Percentiles rank a stretch among this genome's conserved stretches.
phyloP scores from a whole-genome alignment of 1,284 basidiomycete genomes.

The Malassezia obtusa region DNA sequence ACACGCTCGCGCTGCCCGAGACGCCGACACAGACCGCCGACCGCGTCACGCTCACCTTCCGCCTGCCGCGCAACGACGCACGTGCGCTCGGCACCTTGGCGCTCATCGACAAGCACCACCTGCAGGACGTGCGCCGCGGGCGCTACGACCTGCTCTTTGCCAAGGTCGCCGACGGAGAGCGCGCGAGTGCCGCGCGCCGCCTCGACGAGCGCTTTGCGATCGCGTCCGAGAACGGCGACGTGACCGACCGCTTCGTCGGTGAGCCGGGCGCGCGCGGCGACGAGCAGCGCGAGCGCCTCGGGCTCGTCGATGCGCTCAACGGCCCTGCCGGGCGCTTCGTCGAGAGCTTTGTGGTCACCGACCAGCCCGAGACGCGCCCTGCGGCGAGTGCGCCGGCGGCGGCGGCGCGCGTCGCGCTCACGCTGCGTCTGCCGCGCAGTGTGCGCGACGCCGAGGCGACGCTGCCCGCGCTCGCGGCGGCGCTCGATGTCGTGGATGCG shows the following conservation, averaged over 20 bases:
- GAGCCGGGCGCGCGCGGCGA: conserved; percentile 35
- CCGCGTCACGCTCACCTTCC: conserved; percentile 31
- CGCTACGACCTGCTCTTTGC: conserved; percentile 43
- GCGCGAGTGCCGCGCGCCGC: conserved; percentile 24
- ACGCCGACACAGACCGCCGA: conserved; percentile 25
- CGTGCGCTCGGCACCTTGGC: conserved; percentile 37
- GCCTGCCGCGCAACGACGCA: conserved; percentile 25
- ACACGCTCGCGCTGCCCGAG: conserved; percentile 24
- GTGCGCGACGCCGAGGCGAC: conserved; percentile 16
- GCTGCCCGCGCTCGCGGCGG: conserved; percentile 31
- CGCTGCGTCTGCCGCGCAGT: conserved; percentile 28
- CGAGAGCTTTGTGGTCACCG: conserved; percentile 38
- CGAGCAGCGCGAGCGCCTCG: conserved; percentile 30
- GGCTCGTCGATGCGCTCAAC: conserved; percentile 30
- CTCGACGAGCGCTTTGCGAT: conserved; percentile 36
- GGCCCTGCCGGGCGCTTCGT: conserved; percentile 25
- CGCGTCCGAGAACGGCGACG: conserved; percentile 35
- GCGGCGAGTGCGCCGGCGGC: conserved; percentile 20
- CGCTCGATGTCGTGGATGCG: conserved; percentile 39
- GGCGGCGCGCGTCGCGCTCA: conserved; percentile 29
- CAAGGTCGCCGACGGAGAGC: conserved; percentile 30
- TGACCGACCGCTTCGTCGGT: conserved; percentile 41
- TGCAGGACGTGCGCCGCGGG: conserved; percentile 26
- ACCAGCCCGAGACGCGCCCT: conserved; percentile 30
- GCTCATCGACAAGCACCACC: conserved; percentile 33